Evolutionary conservation across 2,329 filamentous ascomycete species (phyloP).

Genomic region (Colletotrichum lindemuthianum): DNA sequence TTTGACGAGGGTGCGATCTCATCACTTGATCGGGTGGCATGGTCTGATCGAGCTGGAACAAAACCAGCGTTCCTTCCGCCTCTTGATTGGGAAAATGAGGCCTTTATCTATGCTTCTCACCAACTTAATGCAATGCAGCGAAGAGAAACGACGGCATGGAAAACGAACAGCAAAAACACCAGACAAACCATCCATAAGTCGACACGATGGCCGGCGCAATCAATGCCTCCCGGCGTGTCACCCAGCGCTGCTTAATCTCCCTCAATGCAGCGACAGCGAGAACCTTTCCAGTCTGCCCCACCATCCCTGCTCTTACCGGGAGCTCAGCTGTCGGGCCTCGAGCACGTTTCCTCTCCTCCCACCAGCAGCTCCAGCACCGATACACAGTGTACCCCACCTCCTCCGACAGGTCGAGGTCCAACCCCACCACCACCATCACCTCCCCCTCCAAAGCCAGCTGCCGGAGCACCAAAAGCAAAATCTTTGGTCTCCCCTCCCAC

Average conservation of each 20-base stretch:
- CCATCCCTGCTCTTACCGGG: constrained; percentile 20
- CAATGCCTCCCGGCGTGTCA: constrained; percentile 29
- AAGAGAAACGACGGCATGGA: no score
- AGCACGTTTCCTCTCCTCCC: constrained; percentile 30
- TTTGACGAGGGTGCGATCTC: neutral
- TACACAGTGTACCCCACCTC: constrained; percentile 17
- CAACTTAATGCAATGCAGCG: neutral
- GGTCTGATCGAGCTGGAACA: constrained; percentile 8
- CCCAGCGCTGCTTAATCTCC: constrained; percentile 19
- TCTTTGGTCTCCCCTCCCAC: constrained; percentile 38
- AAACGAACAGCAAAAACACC: neutral
- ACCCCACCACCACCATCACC: constrained; percentile 42
- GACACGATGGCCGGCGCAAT: constrained; percentile 13
- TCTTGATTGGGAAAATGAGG: neutral
- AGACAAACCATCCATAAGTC: neutral
- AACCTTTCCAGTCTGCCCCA: constrained; percentile 30
- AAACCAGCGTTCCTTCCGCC: neutral
- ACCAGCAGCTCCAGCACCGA: neutral
- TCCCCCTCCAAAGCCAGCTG: constrained; percentile 40
- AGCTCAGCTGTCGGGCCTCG: constrained; percentile 16
- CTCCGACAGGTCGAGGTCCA: constrained; percentile 8
- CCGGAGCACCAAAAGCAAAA: constrained; percentile 39
- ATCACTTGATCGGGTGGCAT: constrained; percentile 16
- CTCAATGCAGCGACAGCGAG: constrained; percentile 24
- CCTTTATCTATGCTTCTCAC: neutral